Conservation (phyloP, 352 stramenopile genomes). For the Globisporangium apiculatum region DNA sequence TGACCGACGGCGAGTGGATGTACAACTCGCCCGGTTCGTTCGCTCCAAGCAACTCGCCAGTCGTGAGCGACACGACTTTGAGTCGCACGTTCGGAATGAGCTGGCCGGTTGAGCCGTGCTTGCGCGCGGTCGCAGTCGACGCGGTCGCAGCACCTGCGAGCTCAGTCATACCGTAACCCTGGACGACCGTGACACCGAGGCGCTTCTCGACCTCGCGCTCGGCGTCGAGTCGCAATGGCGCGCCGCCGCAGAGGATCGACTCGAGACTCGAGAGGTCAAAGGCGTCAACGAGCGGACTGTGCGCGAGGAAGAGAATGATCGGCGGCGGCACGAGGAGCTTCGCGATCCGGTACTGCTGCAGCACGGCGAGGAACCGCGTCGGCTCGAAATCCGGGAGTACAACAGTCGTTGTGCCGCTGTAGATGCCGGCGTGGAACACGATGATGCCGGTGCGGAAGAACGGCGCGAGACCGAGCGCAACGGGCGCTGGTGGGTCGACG, state of each 20-base stretch:
- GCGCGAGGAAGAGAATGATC: slow-evolving; percentile 70
- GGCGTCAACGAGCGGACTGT: slow-evolving; percentile 80
- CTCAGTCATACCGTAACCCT: slow-evolving; percentile 56
- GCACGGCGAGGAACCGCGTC: slow-evolving; percentile 65
- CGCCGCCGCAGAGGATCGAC: slow-evolving; percentile 65
- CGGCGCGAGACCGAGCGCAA: slow-evolving; percentile 81
- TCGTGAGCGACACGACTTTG: slow-evolving; percentile 34
- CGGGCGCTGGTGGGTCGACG: slow-evolving; percentile 48
- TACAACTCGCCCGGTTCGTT: slow-evolving; percentile 67
- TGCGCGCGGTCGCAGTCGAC: slow-evolving; percentile 9
- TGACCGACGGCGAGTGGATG: slow-evolving; percentile 83
- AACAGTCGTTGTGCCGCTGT: slow-evolving; percentile 57
- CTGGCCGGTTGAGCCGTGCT: slow-evolving; percentile 16
- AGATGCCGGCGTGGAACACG: slow-evolving; percentile 62
- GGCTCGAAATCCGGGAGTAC: slow-evolving; percentile 86
- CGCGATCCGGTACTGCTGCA: slow-evolving; percentile 62
- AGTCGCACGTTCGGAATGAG: slow-evolving; percentile 53
- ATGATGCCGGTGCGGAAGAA: slow-evolving; percentile 92
- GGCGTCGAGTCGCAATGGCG: slow-evolving; percentile 68
- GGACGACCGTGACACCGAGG: slow-evolving; percentile 33
- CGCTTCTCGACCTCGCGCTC: slow-evolving; percentile 51
- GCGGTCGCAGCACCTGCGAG: slow-evolving; percentile 21
- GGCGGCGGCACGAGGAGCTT: slow-evolving; percentile 73
- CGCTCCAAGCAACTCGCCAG: slow-evolving; percentile 27
- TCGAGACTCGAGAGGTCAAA: slow-evolving; percentile 79